Conservation (phyloP, 2,329 filamentous ascomycete genomes). For the Tolypocladium tropicale region DNA sequence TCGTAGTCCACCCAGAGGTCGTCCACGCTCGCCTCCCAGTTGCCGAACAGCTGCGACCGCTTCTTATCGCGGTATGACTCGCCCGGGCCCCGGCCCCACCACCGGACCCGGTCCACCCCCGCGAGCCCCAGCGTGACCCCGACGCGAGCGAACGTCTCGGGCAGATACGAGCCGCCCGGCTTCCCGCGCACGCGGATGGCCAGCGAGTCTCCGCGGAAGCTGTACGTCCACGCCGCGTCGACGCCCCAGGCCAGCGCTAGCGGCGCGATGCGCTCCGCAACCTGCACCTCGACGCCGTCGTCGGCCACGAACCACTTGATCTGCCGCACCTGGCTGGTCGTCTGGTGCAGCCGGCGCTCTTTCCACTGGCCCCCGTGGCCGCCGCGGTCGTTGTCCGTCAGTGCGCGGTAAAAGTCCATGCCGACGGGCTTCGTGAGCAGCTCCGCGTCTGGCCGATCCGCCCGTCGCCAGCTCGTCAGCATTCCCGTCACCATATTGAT, state of each 20-base stretch:
- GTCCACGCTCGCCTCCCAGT: conserved; percentile 35
- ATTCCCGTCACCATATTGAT: conserved; percentile 32
- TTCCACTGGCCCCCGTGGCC: conserved; percentile 49
- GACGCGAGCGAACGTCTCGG: conserved; percentile 50
- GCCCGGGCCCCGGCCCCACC: conserved; percentile 58
- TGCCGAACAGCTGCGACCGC: conserved; percentile 45
- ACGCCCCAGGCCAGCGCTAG: conserved; percentile 53
- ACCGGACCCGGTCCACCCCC: conserved; percentile 32
- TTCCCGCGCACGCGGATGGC: conserved; percentile 38
- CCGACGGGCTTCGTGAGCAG: conserved; percentile 32
- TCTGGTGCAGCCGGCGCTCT: conserved; percentile 33
- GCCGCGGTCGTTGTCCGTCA: conserved; percentile 55
- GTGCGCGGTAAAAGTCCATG: conserved; percentile 52
- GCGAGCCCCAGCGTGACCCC: conserved; percentile 42
- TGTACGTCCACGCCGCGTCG: conserved; percentile 42
- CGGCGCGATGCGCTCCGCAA: conserved; percentile 47
- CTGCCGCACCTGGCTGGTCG: conserved; percentile 28
- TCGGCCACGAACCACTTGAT: conserved; percentile 21
- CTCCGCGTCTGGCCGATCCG: conserved; percentile 17
- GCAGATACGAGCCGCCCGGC: conserved; percentile 36
- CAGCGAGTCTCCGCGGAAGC: conserved; percentile 37
- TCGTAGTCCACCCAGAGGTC: conserved; percentile 53
- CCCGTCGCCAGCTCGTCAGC: conserved; percentile 30
- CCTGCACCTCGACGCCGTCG: conserved; percentile 27
- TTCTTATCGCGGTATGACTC: conserved; percentile 61